Conservation (phyloP, 129 eudicot species). For the Ambrosia trifida region DNA sequence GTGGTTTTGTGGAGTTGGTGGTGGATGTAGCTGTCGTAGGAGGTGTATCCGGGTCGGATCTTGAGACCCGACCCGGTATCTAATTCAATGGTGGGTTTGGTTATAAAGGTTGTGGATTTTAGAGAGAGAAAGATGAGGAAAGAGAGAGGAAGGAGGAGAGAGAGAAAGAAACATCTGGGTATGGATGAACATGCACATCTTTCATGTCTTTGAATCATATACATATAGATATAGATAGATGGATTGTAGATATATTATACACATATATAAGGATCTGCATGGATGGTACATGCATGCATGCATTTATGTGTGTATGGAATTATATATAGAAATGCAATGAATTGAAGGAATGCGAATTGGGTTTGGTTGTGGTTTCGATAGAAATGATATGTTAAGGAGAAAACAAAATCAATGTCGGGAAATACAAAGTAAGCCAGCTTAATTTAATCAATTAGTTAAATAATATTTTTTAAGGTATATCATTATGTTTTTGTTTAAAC, state of each 20-base stretch:
- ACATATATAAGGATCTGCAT: neutral
- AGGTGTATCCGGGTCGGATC: slow-evolving; percentile 56
- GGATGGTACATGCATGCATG: neutral
- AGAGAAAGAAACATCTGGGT: slow-evolving; percentile 46
- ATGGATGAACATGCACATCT: slow-evolving; percentile 9
- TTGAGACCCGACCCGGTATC: slow-evolving; percentile 1
- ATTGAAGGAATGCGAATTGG: too few species aligned
- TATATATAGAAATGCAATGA: too few species aligned
- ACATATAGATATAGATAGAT: neutral
- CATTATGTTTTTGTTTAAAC: too few species aligned
- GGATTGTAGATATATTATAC: neutral
- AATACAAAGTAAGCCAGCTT: slow-evolving; percentile 29
- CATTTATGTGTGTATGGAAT: neutral
- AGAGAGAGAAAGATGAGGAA: slow-evolving; percentile 36
- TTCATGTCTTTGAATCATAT: slow-evolving; percentile 17
- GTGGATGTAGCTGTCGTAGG: slow-evolving; percentile 49
- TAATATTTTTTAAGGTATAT: too few species aligned
- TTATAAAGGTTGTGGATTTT: slow-evolving; percentile 25
- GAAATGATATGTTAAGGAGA: neutral
- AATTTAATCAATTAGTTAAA: too few species aligned
- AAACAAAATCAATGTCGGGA: slow-evolving; percentile 4
- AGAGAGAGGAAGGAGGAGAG: slow-evolving; percentile 38
- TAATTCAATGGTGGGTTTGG: slow-evolving; percentile 6
- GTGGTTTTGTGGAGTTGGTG: slow-evolving; percentile 56
- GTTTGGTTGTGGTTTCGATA: neutral